Conservation (phyloP, 2,329 filamentous ascomycete genomes). For the Pyrenochaeta sp. region DNA sequence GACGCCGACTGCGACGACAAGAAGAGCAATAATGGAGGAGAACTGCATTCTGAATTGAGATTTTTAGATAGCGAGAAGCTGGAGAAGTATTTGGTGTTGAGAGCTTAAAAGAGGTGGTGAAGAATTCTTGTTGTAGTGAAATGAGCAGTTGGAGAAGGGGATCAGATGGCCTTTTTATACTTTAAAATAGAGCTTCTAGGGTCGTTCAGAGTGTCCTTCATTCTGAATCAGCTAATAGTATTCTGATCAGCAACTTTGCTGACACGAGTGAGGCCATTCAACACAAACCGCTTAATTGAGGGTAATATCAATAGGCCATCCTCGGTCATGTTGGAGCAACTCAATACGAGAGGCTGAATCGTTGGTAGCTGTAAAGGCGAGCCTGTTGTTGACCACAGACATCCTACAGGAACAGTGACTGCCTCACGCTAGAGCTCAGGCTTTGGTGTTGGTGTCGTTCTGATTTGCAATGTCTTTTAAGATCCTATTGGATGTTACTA, state of each 20-base stretch:
- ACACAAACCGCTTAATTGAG: conserved; percentile 2
- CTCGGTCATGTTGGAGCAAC: neutral
- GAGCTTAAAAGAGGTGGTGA: neutral
- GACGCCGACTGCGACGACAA: conserved; percentile 17
- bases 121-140: neutral
- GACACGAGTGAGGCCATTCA: conserved; percentile 2
- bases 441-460: neutral
- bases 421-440: neutral
- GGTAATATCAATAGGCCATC: neutral
- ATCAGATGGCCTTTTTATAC: neutral
- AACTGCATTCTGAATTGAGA: conserved; percentile 15
- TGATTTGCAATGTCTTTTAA: too few relatives aligned
- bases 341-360: neutral
- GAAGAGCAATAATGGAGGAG: conserved; percentile 8
- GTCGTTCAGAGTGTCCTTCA: neutral
- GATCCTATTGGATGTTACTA: too few relatives aligned
- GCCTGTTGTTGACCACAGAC: neutral
- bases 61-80: neutral
- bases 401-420: neutral
- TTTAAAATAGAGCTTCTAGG: neutral
- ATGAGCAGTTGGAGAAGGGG: too few relatives aligned
- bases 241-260: neutral
- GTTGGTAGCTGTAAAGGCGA: neutral
- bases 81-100: neutral
- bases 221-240: neutral